These are phyloP conservation scores for Debaryomyces nepalensis DNA, from an alignment of 1,139 yeast species.

Conservation along the genomic window DNA sequence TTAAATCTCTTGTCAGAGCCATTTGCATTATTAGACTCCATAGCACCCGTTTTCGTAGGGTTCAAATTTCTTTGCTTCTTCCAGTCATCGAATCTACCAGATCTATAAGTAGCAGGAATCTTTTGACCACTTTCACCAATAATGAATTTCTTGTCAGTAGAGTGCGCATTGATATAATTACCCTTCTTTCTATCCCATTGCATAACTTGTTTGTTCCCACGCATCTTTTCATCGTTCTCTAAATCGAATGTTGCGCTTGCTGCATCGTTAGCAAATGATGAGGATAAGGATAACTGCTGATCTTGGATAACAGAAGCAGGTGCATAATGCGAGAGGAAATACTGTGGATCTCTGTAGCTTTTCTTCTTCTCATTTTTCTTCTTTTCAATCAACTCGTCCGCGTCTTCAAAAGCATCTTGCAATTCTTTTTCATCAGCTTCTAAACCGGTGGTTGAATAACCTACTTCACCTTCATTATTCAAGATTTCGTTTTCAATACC, in stretches of 20 bases:
- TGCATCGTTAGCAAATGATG: constrained; percentile 85
- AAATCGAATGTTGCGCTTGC: constrained; percentile 84
- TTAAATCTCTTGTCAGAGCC: constrained; percentile 56
- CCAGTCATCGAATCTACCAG: constrained; percentile 95
- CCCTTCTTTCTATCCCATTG: constrained; percentile 96
- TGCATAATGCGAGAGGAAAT: constrained; percentile 88
- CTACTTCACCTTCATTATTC: constrained; percentile 57
- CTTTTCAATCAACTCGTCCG: constrained; percentile 49
- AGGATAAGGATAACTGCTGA: constrained; percentile 65
- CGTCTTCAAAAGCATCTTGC: constrained; percentile 63
- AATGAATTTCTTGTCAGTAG: constrained; percentile 83
- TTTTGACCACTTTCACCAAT: constrained; percentile 94
- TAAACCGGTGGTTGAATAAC: constrained; percentile 41
- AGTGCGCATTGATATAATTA: constrained; percentile 80
- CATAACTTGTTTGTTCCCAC: constrained; percentile 70
- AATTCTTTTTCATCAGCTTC: constrained; percentile 54
- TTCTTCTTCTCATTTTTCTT: constrained; percentile 42
- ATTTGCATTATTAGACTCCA: constrained; percentile 42
- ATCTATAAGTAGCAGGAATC: constrained; percentile 88
- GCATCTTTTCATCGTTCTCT: constrained; percentile 74
- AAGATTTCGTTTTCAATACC: constrained; percentile 73
- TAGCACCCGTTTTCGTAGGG: constrained; percentile 57
- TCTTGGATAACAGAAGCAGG: constrained; percentile 83
- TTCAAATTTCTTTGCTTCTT: constrained; percentile 67
- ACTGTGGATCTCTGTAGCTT: constrained; percentile 77